Evolutionary conservation across 805 yeast species (phyloP), one percentile per base, ranked within the genome.

Genomic region (Helenozyma baotianmanensis): DNA sequence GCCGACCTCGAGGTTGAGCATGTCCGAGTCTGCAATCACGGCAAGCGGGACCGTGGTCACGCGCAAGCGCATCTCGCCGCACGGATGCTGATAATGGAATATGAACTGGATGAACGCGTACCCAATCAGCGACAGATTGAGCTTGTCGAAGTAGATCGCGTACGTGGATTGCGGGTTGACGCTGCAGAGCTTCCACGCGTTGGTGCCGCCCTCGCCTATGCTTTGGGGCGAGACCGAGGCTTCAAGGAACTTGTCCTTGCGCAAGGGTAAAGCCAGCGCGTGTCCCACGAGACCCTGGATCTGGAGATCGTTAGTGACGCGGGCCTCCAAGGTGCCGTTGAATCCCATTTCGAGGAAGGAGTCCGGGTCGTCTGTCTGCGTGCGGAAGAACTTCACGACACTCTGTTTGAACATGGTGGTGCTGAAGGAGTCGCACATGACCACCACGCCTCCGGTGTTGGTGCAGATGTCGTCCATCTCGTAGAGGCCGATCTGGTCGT

Each of bases 351-450:
- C 67, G 19, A 74, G 52, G 35, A 51, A 56, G 1, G 59, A 74
- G 6, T 55, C 50, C 3, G 36, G 27, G 13, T 47, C 55, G 19
- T 59, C 62, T 13, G 24, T 22, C 21, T 49, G 52, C 35, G 61
- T 65, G 14, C 52, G 54, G 45, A 78, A 66, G 40, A 77, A 70
- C 47, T 73, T 69, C 33, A 70, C 64, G 35, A 78, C 69, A 15
- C 84, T 78, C 55, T 79, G 84, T 46, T 74, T 76, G 62, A 80
- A 80, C 40, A 80, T 79, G 1, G 85, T 73, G 0, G 85, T 79
- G 21, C 74, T 69, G 49, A 79, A 80, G 3, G 80, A 73, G 57
- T 80, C 87, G 35, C 80, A 65, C 62, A 78, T 69, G 3, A 80
- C 76, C 16, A 78, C 68, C 3, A 62, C 60, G 31, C 87, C 87